Percentiles rank a stretch among this genome's conserved stretches.
These are phyloP conservation scores for Sophora flavescens DNA, from an alignment of 306 rosid species.

Conservation along the genomic window DNA sequence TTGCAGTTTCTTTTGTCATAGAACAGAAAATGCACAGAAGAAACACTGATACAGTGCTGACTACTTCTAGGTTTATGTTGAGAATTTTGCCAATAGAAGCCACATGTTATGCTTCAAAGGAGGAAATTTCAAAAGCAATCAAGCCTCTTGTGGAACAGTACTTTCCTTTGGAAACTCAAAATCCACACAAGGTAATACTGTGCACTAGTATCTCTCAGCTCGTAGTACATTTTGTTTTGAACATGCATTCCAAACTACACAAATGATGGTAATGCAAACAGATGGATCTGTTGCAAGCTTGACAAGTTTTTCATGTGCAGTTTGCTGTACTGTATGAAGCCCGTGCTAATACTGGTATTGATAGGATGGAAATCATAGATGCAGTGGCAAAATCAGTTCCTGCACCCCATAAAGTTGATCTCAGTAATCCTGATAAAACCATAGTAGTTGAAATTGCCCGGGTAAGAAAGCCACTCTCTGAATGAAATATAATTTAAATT, in stretches of 20 bases:
- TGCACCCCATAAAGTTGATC: slow-evolving; percentile 94
- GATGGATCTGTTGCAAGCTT: slow-evolving; percentile 30
- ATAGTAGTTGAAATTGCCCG: slow-evolving; percentile 89
- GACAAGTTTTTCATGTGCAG: slow-evolving; percentile 52
- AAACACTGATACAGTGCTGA: slow-evolving; percentile 33
- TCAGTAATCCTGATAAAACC: slow-evolving; percentile 83
- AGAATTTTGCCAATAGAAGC: slow-evolving; percentile 90
- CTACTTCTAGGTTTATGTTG: slow-evolving; percentile 78
- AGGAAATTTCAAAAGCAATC: slow-evolving; percentile 85
- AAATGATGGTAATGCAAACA: neutral
- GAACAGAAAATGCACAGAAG: slow-evolving; percentile 26
- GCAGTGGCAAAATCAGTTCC: slow-evolving; percentile 91
- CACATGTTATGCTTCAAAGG: slow-evolving; percentile 95
- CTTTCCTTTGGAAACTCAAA: slow-evolving; percentile 75
- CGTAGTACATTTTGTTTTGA: slow-evolving; percentile 23
- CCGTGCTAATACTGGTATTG: slow-evolving; percentile 91
- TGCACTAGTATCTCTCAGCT: neutral
- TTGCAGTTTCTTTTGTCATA: slow-evolving; percentile 24
- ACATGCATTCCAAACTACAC: slow-evolving; percentile 17
- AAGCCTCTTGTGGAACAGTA: slow-evolving; percentile 74
- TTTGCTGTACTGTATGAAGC: slow-evolving; percentile 94
- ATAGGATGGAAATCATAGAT: slow-evolving; percentile 86
- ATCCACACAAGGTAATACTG: slow-evolving; percentile 72
- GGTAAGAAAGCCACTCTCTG: slow-evolving; percentile 61
- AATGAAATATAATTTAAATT: slow-evolving; percentile 14